Percentiles rank a stretch among this genome's conserved stretches.
Conservation (phyloP, 768 basidiomycete genomes). For the Kondoa malvinella region DNA sequence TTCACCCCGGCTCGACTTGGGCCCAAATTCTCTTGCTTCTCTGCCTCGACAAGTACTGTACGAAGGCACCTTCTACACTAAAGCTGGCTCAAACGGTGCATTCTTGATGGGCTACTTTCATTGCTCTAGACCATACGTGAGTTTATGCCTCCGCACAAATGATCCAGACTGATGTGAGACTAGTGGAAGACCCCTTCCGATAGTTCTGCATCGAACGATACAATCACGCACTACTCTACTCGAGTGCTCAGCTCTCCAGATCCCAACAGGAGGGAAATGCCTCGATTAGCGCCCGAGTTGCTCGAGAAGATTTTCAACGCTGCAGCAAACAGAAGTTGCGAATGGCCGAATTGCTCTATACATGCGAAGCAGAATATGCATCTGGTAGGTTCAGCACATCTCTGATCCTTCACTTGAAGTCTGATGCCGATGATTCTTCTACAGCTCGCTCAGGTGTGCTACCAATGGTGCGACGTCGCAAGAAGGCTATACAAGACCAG, state of each 20-base stretch:
- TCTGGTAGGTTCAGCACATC: neutral
- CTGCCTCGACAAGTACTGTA: too few relatives aligned
- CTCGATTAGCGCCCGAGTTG: neutral
- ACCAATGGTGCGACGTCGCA: neutral
- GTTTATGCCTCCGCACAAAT: neutral
- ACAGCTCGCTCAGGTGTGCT: constrained; percentile 5
- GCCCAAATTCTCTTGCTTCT: too few relatives aligned
- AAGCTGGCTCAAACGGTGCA: neutral
- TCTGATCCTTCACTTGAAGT: neutral
- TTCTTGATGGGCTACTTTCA: neutral
- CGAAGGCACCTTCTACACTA: neutral
- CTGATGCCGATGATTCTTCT: neutral
- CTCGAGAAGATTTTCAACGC: neutral
- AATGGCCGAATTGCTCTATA: neutral
- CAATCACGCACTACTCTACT: neutral
- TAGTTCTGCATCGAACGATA: neutral
- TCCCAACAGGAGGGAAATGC: neutral
- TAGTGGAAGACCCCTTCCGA: neutral
- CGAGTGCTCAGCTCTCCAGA: constrained; percentile 1
- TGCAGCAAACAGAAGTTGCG: neutral
- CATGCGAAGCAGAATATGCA: neutral
- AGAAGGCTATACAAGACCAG: neutral
- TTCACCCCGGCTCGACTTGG: neutral
- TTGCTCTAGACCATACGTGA: neutral
- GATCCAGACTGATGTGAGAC: neutral